phyloP scores from a whole-genome alignment of 2,329 filamentous ascomycete species.

The Colletotrichum musae region DNA sequence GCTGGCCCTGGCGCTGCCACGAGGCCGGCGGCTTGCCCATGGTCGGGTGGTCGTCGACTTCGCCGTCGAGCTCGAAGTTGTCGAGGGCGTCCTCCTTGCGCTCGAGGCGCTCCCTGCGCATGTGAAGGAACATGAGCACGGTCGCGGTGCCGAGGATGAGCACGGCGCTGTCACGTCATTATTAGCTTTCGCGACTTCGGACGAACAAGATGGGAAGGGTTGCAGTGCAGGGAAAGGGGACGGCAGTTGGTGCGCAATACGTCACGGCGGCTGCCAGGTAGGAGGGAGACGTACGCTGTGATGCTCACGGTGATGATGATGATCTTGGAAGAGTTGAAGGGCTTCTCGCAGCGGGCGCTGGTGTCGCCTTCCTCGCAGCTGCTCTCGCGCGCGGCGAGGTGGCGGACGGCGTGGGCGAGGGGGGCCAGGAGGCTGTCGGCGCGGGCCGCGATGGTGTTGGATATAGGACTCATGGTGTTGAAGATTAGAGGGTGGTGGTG shows the following conservation, averaged over 20 bases:
- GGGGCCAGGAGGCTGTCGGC: constrained; percentile 28
- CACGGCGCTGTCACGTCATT: constrained; percentile 20
- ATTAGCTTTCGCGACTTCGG: constrained; percentile 2
- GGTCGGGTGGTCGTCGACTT: constrained; percentile 35
- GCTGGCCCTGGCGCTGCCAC: constrained; percentile 35
- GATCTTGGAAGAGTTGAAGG: constrained; percentile 31
- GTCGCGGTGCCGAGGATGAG: constrained; percentile 18
- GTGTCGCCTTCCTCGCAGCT: constrained; percentile 22
- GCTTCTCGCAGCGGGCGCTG: constrained; percentile 33
- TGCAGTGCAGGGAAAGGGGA: neutral
- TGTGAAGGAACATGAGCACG: constrained; percentile 28
- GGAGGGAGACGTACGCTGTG: constrained; percentile 26
- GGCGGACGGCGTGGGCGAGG: constrained; percentile 16
- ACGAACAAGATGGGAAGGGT: neutral
- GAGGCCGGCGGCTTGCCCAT: constrained; percentile 37
- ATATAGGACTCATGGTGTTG: constrained; percentile 7
- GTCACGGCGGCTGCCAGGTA: no score
- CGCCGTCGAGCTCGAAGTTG: constrained; percentile 34
- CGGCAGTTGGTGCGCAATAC: no score
- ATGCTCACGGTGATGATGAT: constrained; percentile 31
- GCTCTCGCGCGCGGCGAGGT: constrained; percentile 24
- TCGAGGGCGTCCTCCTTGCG: constrained; percentile 30
- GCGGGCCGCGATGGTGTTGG: constrained; percentile 4
- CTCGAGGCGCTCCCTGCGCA: constrained; percentile 27
- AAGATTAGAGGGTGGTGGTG: neutral